Base-by-base conservation (phyloP, 129 eudicot species). In the Silybum marianum region DNA sequence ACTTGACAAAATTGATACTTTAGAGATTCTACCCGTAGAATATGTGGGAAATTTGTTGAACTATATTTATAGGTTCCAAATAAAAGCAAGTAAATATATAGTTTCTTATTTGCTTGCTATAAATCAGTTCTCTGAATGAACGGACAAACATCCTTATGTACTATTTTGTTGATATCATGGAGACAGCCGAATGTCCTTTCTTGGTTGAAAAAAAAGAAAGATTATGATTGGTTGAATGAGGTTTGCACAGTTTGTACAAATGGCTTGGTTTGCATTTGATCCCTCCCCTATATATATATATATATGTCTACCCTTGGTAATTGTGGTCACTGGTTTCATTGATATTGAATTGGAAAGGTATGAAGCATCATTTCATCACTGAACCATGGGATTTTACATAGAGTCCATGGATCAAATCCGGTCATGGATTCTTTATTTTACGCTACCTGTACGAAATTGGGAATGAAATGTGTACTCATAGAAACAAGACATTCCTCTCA, bases 1-100 rank as follows among this genome's bases (percentile, higher is more conserved):
- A n/a, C n/a, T 68, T 51, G 73, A 75, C 12, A 75, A 80, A 75
- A 34, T 79, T 68, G 84, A 69, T 80, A 69, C 25, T 34, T 13
- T 39, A 9, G 42, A 82, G 81, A 74, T 74, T 58, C 65, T 51
- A 48, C 73, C 25, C 26, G 19, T 70, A 70, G 16, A 34, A 38
- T 25, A 75, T 16, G 36, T 75, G 26, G 68, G 72, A 78, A 78
- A 21, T 23, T 65, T 78, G 40, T 48, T 63, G 62, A 58, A 28
- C 11, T 44, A 28, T 28, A 28, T 28, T 28, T 28, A 42, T 32
- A 22, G 7, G 63, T 46, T 78, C 79, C 32, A 28, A 42, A 44
- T 18, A 46, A 32, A 42, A 44, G 23, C 39, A 12, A 82, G 80
- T 69, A 65, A 69, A 65, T 74, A 8, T 22, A 19, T 24, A 34